These are phyloP conservation scores for Atalantia buxifolia DNA, from an alignment of 345 rosid genomes.

Conservation along the genomic window DNA sequence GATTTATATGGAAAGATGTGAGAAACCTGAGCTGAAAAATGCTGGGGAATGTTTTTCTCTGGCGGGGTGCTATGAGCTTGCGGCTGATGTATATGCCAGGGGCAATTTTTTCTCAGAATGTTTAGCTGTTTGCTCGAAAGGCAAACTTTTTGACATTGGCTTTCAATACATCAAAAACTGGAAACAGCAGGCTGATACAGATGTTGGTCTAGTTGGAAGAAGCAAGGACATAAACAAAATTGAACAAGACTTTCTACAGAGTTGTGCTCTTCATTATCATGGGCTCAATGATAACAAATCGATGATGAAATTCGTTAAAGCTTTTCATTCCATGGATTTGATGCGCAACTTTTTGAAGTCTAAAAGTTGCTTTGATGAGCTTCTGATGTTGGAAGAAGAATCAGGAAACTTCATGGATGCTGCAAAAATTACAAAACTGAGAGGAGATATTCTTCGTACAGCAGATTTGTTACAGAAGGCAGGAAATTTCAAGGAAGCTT, in stretches of 20 bases:
- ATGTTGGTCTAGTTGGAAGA: not conserved
- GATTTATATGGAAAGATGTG: slow-evolving; percentile 38
- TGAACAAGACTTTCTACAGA: slow-evolving; percentile 36
- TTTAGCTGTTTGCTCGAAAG: slow-evolving; percentile 28
- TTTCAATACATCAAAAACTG: slow-evolving; percentile 32
- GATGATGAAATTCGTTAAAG: slow-evolving; percentile 36
- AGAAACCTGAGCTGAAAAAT: slow-evolving; percentile 26
- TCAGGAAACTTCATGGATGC: slow-evolving; percentile 36
- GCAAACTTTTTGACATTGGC: slow-evolving; percentile 42
- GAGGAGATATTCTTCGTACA: slow-evolving; percentile 31
- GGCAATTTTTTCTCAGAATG: slow-evolving; percentile 33
- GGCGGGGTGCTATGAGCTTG: slow-evolving; percentile 26
- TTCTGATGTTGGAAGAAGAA: slow-evolving; percentile 33
- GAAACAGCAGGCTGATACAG: slow-evolving; percentile 24
- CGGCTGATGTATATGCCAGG: slow-evolving; percentile 39
- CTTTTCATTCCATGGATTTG: slow-evolving; percentile 23
- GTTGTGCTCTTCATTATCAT: slow-evolving; percentile 30
- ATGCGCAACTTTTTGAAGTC: slow-evolving; percentile 27
- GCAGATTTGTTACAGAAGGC: slow-evolving; percentile 39
- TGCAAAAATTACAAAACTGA: slow-evolving; percentile 32
- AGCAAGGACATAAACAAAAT: slow-evolving; percentile 20
- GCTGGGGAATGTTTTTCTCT: slow-evolving; percentile 48
- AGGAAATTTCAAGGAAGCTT: slow-evolving; percentile 29
- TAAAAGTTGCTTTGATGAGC: slow-evolving; percentile 35
- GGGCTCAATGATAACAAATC: slow-evolving; percentile 18